Conservation (phyloP, 2,329 filamentous ascomycete genomes). For the Penicillium expansum region DNA sequence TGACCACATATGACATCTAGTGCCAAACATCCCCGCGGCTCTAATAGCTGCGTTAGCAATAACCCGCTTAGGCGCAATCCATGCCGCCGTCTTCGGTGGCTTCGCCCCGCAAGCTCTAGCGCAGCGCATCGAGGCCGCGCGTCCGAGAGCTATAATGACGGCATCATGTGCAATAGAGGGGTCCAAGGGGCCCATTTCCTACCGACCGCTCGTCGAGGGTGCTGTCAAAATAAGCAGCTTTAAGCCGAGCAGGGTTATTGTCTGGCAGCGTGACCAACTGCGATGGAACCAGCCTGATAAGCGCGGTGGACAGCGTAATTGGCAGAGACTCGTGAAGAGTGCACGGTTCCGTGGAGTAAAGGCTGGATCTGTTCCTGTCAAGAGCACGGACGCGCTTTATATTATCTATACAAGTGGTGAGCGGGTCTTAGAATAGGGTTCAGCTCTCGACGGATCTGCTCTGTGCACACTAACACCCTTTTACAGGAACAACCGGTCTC, state of each 20-base stretch:
- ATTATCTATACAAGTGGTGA: conserved; percentile 78
- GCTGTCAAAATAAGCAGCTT: conserved; percentile 65
- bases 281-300: conserved; percentile 70
- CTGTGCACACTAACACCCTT: not conserved
- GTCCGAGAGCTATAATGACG: conserved; percentile 73
- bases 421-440: too few species aligned
- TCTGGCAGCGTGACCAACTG: conserved; percentile 80
- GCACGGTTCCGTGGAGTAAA: conserved; percentile 65
- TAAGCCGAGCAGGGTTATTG: conserved; percentile 69
- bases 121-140: conserved; percentile 81
- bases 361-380: conserved; percentile 73
- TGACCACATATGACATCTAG: conserved; percentile 40
- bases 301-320: conserved; percentile 68
- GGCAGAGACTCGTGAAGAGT: conserved; percentile 73
- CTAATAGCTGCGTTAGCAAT: conserved; percentile 83
- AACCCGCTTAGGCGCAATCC: conserved; percentile 77
- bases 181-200: conserved; percentile 72
- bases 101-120: conserved; percentile 79
- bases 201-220: conserved; percentile 71
- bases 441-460: too few species aligned
- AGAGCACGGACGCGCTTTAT: conserved; percentile 76
- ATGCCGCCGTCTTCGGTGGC: conserved; percentile 89
- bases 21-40: conserved; percentile 93
- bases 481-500: conserved; percentile 67
- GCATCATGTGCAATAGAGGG: conserved; percentile 92